These are phyloP conservation scores for Candida glucosophila DNA, from an alignment of 1,139 yeast species.

Conservation along the genomic window DNA sequence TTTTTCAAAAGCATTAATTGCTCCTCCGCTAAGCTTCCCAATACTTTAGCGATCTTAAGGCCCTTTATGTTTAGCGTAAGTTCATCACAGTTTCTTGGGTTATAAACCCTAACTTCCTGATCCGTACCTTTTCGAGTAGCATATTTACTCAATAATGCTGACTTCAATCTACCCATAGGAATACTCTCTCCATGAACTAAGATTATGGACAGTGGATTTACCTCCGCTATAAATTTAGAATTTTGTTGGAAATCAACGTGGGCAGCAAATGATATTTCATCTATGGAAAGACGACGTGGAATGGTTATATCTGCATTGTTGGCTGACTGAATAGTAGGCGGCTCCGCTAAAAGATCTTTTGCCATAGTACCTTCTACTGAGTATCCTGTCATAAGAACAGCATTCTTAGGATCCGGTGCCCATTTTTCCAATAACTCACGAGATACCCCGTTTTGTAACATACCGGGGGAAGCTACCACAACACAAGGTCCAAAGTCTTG, in stretches of 20 bases:
- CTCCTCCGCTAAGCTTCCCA: conserved; percentile 65
- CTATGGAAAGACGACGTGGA: conserved; percentile 83
- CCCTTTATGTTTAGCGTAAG: conserved; percentile 74
- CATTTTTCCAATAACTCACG: conserved; percentile 86
- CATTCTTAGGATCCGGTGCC: conserved; percentile 94
- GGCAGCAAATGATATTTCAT: conserved; percentile 96
- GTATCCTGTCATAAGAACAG: conserved; percentile 87
- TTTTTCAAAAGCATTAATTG: conserved; percentile 27
- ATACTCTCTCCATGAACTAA: conserved; percentile 97
- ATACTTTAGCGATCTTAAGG: conserved; percentile 74
- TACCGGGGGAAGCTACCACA: conserved; percentile 95
- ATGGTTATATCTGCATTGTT: conserved; percentile 73
- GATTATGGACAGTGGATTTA: conserved; percentile 75
- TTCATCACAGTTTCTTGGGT: conserved; percentile 87
- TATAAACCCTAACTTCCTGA: conserved; percentile 84
- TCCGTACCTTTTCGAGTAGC: conserved; percentile 77
- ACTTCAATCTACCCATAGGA: conserved; percentile 94
- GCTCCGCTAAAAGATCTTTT: conserved; percentile 77
- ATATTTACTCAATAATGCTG: conserved; percentile 85
- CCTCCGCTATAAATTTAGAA: conserved; percentile 79
- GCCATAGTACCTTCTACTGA: conserved; percentile 99
- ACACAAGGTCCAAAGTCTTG: conserved; percentile 96
- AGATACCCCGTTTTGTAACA: conserved; percentile 93
- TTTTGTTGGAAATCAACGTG: conserved; percentile 96
- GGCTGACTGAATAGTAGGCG: conserved; percentile 76